Evolutionary conservation across 192 early-diverging fungal genomes (phyloP), one percentile per base, ranked within the genome.

Genomic region (Linderina pennispora): DNA sequence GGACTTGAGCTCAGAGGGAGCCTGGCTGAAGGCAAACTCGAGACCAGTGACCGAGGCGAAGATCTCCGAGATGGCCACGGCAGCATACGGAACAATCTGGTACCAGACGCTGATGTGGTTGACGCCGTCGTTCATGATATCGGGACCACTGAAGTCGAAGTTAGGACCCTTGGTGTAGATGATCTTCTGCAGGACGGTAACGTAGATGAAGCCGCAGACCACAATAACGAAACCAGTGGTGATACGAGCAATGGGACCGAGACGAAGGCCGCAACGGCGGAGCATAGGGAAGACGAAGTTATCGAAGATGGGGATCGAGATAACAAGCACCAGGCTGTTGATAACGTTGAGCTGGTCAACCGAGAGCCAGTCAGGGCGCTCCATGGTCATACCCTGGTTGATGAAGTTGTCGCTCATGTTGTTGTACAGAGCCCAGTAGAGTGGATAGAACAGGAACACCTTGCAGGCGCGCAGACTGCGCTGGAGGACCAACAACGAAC

Each of bases 381-480:
- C 44, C 74, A 76, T 76, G 35, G 62, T 72, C 39, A 66, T 33
- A 19, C 60, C 77, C 68, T 75, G 74, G 55, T 71, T 73, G 45
- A 75, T 57, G 45, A 75, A 65, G 53, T 71, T 71, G 34, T 78
- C 65, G 50, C 53, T 64, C 46, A 78, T 75, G 51, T 75, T 71
- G 45, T 50, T 63, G 47, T 78, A 72, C 11, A 75, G 65, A 23
- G 76, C 62, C 84, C 81, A 86, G 68, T 77, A 86, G 41, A 83
- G 31, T 3, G 84, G 84, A 47, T 62, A 86, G 50, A 80, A 81
- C 44, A 74, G 45, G 50, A 83, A 86, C 22, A 86, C 77, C 33
- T 53, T 57, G 55, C 81, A 82, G 14, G 81, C 81, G 21, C 66
- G 53, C 32, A 82, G 41, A 3, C 76, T 65, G 36, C 76, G 59